A percentile compares a stretch with the other conserved stretches of the same genome.
Conservation (phyloP, 352 stramenopile species). For the Phytopythium aichiense region DNA sequence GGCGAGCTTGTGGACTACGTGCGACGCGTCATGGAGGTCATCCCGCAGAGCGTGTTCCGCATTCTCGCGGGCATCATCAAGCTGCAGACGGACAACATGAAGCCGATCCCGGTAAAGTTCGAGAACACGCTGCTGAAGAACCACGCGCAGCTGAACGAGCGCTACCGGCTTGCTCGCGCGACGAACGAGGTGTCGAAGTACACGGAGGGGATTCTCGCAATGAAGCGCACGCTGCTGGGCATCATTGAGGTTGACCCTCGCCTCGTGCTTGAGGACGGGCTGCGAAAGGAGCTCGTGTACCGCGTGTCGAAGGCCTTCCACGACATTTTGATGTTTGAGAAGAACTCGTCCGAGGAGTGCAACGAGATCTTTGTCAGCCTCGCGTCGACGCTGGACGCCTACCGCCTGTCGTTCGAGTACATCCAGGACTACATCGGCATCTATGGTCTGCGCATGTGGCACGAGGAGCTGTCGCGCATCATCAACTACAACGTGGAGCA, state of each 20-base stretch:
- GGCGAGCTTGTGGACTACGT: conserved; percentile 93
- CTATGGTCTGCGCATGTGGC: conserved; percentile 94
- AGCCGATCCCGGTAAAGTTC: conserved; percentile 89
- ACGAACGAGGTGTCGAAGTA: conserved; percentile 96
- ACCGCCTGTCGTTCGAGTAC: conserved; percentile 91
- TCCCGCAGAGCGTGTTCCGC: conserved; percentile 93
- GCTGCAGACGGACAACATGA: conserved; percentile 90
- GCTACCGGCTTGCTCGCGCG: conserved; percentile 90
- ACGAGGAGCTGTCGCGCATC: conserved; percentile 92
- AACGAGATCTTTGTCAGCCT: conserved; percentile 84
- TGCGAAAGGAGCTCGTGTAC: conserved; percentile 93
- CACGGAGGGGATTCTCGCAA: conserved; percentile 92
- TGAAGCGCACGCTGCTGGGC: conserved; percentile 93
- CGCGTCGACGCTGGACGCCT: conserved; percentile 85
- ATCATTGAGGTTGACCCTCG: conserved; percentile 94
- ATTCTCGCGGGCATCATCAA: conserved; percentile 92
- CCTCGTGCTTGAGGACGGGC: conserved; percentile 91
- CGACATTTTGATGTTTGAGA: conserved; percentile 83
- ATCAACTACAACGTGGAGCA: conserved; percentile 97
- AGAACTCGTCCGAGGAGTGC: conserved; percentile 80
- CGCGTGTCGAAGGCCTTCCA: conserved; percentile 85
- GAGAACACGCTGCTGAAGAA: conserved; percentile 92
- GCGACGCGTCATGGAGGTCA: conserved; percentile 92
- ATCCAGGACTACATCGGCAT: conserved; percentile 96
- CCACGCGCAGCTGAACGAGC: conserved; percentile 89